These are phyloP conservation scores for Camellia oleifera DNA, from an alignment of 179 eudicot species.

Conservation along the genomic window DNA sequence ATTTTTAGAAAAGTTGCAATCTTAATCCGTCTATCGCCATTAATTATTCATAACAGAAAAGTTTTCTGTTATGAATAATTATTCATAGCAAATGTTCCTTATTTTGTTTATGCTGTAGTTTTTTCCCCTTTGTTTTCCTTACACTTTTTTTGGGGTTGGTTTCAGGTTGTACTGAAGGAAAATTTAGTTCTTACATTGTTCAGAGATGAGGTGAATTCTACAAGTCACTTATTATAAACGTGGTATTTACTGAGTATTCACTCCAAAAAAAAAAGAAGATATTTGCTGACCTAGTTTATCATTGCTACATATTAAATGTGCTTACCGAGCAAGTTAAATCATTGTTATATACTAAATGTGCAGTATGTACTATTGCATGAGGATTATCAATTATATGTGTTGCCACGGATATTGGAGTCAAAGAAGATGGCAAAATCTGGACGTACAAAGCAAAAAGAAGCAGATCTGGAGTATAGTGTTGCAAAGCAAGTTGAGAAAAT, in stretches of 20 bases:
- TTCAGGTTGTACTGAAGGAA: slow-evolving; percentile 95
- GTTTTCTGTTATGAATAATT: too few species aligned
- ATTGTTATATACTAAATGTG: slow-evolving; percentile 21
- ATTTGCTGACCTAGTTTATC: slow-evolving; percentile 17
- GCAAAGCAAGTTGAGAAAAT: slow-evolving; percentile 99
- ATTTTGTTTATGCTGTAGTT: slow-evolving; percentile 2
- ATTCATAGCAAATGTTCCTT: not conserved
- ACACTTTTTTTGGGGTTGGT: slow-evolving; percentile 16
- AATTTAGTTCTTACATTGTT: slow-evolving; percentile 77
- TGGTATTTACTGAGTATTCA: slow-evolving; percentile 2
- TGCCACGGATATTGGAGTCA: slow-evolving; percentile 93
- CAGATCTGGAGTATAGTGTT: slow-evolving; percentile 94
- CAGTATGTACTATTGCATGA: slow-evolving; percentile 92
- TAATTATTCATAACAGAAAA: too few species aligned
- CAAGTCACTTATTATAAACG: slow-evolving; percentile 9
- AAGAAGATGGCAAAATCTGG: slow-evolving; percentile 99
- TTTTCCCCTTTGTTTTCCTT: not conserved
- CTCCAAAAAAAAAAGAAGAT: not conserved
- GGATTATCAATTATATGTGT: slow-evolving; percentile 88
- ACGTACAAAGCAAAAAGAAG: slow-evolving; percentile 96
- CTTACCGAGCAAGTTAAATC: not conserved
- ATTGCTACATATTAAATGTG: slow-evolving; percentile 4
- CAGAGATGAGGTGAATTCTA: slow-evolving; percentile 86
- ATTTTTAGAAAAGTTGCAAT: too few species aligned
- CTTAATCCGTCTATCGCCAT: too few species aligned